These are phyloP conservation scores for Penicillium paradoxum DNA, from an alignment of 495 filamentous ascomycete species.

Conservation along the genomic window DNA sequence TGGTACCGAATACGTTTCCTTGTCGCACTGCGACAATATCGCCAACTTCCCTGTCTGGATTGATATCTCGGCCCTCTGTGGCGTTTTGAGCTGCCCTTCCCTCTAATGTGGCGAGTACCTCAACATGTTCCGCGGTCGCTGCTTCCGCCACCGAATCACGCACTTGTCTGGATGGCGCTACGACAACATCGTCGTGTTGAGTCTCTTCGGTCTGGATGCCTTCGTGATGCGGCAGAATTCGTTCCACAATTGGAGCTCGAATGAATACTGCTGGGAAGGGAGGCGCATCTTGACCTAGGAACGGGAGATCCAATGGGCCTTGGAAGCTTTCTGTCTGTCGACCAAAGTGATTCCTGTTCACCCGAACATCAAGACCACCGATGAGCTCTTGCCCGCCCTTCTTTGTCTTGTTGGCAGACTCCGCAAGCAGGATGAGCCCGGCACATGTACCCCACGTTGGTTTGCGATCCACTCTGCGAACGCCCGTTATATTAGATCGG, in stretches of 20 bases:
- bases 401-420: constrained; percentile 83
- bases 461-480: constrained; percentile 50
- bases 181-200: constrained; percentile 53
- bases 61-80: constrained; percentile 33
- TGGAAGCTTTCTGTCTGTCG: constrained; percentile 92
- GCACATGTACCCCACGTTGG: constrained; percentile 97
- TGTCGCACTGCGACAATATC: constrained; percentile 90
- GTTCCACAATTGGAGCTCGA: constrained; percentile 87
- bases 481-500: constrained; percentile 19
- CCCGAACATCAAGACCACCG: constrained; percentile 84
- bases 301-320: constrained; percentile 67
- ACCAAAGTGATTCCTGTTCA: constrained; percentile 95
- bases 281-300: constrained; percentile 49
- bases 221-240: constrained; percentile 55
- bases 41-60: constrained; percentile 49
- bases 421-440: constrained; percentile 85
- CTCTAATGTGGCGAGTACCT: constrained; percentile 47
- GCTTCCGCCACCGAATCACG: constrained; percentile 39
- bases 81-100: constrained; percentile 39
- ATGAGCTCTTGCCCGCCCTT: constrained; percentile 90
- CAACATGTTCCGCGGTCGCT: constrained; percentile 42
- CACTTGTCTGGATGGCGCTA: constrained; percentile 56
- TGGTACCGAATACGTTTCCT: constrained; percentile 92
- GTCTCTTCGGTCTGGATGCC: constrained; percentile 49
- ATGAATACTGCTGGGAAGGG: constrained; percentile 88